Evolutionary conservation across 2,329 filamentous ascomycete species (phyloP), one percentile per base, ranked within the genome.

Genomic region (Macroventuria anomochaeta): DNA sequence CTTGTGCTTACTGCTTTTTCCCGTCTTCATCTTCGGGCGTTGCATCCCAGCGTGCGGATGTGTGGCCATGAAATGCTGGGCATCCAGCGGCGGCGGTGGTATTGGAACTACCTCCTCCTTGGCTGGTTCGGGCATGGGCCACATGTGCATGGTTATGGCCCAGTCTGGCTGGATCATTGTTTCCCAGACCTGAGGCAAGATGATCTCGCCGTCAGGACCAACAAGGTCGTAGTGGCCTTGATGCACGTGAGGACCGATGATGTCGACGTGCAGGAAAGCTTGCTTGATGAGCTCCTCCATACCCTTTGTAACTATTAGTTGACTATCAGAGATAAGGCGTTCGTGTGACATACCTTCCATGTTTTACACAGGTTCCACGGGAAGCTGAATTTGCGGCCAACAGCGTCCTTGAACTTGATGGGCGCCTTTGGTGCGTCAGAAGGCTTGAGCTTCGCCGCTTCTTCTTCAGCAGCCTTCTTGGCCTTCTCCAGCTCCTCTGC

Each of bases 271-370:
- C 18, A 76, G 61, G 64, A 80, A 81, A 17, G 79, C 79, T 64
- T 81, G 78, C 58, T 77, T 76, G 70, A 81, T 80, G 40, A 81
- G 70, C 25, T 71, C 69, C 58, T 80, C 76, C 78, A 81, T 80
- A 29, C 78, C 77, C 71, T n/a, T n/a, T 80, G 70, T 90, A 90
- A 29, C 10, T n/a, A 38, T 54, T 44, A 51, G 43, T 39, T 83
- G 85, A 78, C 96, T 63, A 88, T 88, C 72, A 96, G 90, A 11
- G 21, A 6, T 8, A 36, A 13, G 7, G 11, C n/a, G 15, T 25
- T 6, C 3, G 11, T 15, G 3, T 18, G 36, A 86, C 81, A 73
- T 91, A 64, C 66, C 63, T 70, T 68, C 66, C 67, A 71, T 1
- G 67, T 64, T 31, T 66, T 64, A 47, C 65, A 69, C 23, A 68